Evolutionary conservation across 148 eudicot species (phyloP), one percentile per base, ranked within the genome.

Genomic region (Hydrangea macrophylla): DNA sequence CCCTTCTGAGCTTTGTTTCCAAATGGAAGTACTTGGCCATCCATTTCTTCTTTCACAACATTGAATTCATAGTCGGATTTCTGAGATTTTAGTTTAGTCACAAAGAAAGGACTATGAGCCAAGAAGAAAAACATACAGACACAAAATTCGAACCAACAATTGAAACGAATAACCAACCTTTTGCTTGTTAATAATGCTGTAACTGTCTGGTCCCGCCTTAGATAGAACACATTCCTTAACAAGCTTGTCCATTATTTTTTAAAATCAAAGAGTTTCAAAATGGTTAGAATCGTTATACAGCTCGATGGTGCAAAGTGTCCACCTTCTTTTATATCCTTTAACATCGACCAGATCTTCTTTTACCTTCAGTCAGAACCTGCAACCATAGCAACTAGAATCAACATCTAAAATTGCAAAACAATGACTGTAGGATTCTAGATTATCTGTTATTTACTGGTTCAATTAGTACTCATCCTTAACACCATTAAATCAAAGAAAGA

Each of bases 341-440:
- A 31, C 59, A 64, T 35, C 45, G 48, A 69, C 17, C 62, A 45
- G 20, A 35, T 60, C 58, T 63, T 42, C 30, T 31, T 51, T 75
- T 85, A 90, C 96, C 96, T 92, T 92, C 96, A 68, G 79, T 79
- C 81, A 92, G 70, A 23, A 86, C 88, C 98, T 94, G 98, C 82
- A 80, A 71, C 20, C n/a, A 61, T 31, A 25, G 51, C 50, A 51
- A 48, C 58, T n/a, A 50, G 56, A 37, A 22, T 36, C 37, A 54
- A 18, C 56, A 20, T 35, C 22, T 25, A 20, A 56, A 22, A 20
- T 63, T 24, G 12, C 61, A 69, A 60, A 31, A 28, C 9, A n/a
- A 20, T 11, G 56, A 42, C 64, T 58, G 3, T 25, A 30, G 35
- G 35, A 53, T 26, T 37, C 18, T 6, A 26, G n/a, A 39, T 37